phyloP scores from a whole-genome alignment of 2,329 filamentous ascomycete species.

The Sclerotinia subarctica region DNA sequence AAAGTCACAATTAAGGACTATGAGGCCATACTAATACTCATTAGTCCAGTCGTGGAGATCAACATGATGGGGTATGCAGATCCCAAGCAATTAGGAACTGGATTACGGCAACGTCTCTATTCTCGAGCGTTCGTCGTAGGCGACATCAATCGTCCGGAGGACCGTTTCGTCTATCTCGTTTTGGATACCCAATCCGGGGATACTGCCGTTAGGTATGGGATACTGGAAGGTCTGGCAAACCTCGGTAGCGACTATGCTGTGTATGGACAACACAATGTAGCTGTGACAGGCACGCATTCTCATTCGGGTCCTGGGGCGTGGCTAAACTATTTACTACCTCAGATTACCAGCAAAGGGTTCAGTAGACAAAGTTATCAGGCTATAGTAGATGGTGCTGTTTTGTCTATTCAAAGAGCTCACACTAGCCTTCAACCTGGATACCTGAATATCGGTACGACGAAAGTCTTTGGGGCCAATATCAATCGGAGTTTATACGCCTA shows the following conservation, averaged over 20 bases:
- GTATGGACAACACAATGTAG: conserved; percentile 78
- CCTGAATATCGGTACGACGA: conserved; percentile 66
- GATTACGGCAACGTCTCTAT: conserved; percentile 82
- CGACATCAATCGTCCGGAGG: conserved; percentile 58
- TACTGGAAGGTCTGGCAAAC: conserved; percentile 67
- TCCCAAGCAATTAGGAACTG: conserved; percentile 74
- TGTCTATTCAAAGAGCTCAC: conserved; percentile 81
- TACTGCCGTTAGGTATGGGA: conserved; percentile 83
- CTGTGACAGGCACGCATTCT: conserved; percentile 88
- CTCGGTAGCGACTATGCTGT: conserved; percentile 70
- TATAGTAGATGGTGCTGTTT: conserved; percentile 79
- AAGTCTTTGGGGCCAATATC: conserved; percentile 74
- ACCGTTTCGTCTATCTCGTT: conserved; percentile 83
- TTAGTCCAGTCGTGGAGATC: conserved; percentile 79
- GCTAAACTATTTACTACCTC: conserved; percentile 90
- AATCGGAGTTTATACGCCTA: conserved; percentile 89
- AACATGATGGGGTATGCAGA: conserved; percentile 92
- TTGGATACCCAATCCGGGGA: conserved; percentile 86
- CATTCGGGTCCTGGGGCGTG: conserved; percentile 89
- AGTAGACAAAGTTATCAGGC: conserved; percentile 82
- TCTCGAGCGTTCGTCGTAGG: conserved; percentile 87
- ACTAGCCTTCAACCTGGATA: conserved; percentile 62
- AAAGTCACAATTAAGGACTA: not conserved
- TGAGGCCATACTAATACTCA: conserved; percentile 23
- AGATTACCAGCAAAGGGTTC: conserved; percentile 85